Evolutionary conservation across 805 yeast genomes (phyloP).

Genomic region (Hanseniaspora osmophila): DNA sequence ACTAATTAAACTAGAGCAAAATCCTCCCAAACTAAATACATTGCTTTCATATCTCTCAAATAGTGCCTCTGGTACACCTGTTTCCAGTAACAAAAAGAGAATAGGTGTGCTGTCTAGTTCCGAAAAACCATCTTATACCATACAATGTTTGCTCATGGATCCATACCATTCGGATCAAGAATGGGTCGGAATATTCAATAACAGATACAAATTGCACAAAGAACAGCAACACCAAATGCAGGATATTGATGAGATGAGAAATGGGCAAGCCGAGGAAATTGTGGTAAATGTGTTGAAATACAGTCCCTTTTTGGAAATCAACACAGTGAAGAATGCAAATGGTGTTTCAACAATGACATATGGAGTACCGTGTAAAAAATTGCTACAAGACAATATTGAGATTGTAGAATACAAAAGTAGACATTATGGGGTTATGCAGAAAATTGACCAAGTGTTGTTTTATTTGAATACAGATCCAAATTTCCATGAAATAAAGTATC

Average conservation of each 20-base stretch:
- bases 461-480: neutral
- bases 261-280: slow-evolving; percentile 2
- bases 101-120: slow-evolving; percentile 11
- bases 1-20: slow-evolving; percentile 13
- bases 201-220: slow-evolving; percentile 3
- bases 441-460: slow-evolving; percentile 5
- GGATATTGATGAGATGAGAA: slow-evolving; percentile 4
- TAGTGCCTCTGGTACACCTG: no score
- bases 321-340: neutral
- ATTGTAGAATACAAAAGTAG: slow-evolving; percentile 14
- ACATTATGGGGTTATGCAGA: slow-evolving; percentile 10
- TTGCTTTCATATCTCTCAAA: slow-evolving; percentile 7
- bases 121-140: slow-evolving; percentile 8
- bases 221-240: no score
- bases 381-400: slow-evolving; percentile 13
- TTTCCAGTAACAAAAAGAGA: slow-evolving; percentile 8
- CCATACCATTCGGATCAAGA: slow-evolving; percentile 21
- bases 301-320: neutral
- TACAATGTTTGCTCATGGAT: slow-evolving; percentile 20
- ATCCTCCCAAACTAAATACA: slow-evolving; percentile 13
- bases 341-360: slow-evolving; percentile 3
- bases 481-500: neutral
- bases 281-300: neutral
- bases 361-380: slow-evolving; percentile 19
- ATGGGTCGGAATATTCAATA: slow-evolving; percentile 16